Evolutionary conservation across 129 eudicot genomes (phyloP), one percentile per base, ranked within the genome.

Genomic region (Rutidosis leptorrhynchoides): DNA sequence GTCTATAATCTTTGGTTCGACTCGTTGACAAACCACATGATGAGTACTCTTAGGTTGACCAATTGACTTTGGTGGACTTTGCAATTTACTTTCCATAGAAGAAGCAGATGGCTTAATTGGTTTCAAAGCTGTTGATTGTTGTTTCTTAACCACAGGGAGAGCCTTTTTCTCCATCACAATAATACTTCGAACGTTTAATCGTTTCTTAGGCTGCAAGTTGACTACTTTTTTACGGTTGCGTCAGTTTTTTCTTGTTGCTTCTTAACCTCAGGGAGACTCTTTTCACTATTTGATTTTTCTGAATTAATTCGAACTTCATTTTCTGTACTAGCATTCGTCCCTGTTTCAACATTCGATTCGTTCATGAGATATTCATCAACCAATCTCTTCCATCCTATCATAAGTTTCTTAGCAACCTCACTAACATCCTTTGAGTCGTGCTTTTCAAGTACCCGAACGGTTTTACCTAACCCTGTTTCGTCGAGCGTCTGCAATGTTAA

Each of bases 371-470:
- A 46, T 48, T 49, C 61, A 17, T 67, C 61, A 14, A 7, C 48
- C 29, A 67, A 1, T 20, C 28, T 59, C 29, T 49, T 52, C 71
- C 61, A 46, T 3, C 4, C 49, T 61, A 30, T 61, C 48, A 61
- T 3, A 23, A 61, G 25, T 11, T 3, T 61, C 24, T 3, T 29
- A 30, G 66, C 66, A 30, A 40, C 16, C 55, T 42, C 19, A 4
- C 56, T 8, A 25, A 64, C 37, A 64, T 64, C 69, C 16, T 64
- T 64, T 0, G 56, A 64, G 1, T 6, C 55, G 16, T 64, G 69
- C 0, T 64, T 64, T 15, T 64, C 8, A 64, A 64, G 6, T 1
- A 3, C 16, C 21, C 15, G 23, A 64, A 43, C 56, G 2, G 33
- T 29, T 23, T 20, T 43, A 15, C 55, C 69, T 14, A 64, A 24